A percentile compares a stretch with the other conserved stretches of the same genome.
Conservation (phyloP, 2,329 filamentous ascomycete genomes). For the Annulohypoxylon truncatum region DNA sequence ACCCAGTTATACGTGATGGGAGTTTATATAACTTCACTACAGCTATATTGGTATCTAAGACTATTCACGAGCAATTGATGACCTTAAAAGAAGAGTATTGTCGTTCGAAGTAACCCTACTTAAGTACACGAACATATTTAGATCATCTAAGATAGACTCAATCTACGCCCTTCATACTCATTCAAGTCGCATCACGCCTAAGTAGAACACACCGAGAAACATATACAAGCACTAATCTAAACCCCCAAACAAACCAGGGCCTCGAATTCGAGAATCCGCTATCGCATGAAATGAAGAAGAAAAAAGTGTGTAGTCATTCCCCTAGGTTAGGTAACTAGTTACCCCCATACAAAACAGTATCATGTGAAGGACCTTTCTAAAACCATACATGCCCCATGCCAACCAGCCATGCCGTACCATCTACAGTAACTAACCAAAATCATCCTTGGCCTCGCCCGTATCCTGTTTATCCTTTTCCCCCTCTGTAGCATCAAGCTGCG, state of each 20-base stretch:
- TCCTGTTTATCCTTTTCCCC: constrained; percentile 40
- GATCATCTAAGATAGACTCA: background rate
- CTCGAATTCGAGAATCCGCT: background rate
- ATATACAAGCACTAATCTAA: background rate
- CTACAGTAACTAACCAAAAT: constrained; percentile 45
- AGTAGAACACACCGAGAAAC: background rate
- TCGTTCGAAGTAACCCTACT: background rate
- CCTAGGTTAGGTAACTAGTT: background rate
- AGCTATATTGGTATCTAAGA: too few species aligned
- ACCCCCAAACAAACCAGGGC: background rate
- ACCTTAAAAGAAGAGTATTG: background rate
- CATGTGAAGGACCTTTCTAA: constrained; percentile 3
- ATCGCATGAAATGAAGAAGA: constrained; percentile 9
- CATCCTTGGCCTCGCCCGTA: constrained; percentile 41
- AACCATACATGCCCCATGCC: background rate
- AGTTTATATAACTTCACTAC: too few species aligned
- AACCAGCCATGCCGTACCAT: constrained; percentile 2
- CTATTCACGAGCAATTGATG: too few species aligned
- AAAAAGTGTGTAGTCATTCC: constrained; percentile 16
- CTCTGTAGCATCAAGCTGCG: constrained; percentile 35
- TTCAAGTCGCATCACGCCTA: background rate
- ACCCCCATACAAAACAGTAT: constrained; percentile 9
- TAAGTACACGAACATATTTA: background rate
- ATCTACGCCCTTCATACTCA: background rate
- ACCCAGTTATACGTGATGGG: too few species aligned